phyloP scores from a whole-genome alignment of 345 rosid genomes.

The Theobroma cacao region DNA sequence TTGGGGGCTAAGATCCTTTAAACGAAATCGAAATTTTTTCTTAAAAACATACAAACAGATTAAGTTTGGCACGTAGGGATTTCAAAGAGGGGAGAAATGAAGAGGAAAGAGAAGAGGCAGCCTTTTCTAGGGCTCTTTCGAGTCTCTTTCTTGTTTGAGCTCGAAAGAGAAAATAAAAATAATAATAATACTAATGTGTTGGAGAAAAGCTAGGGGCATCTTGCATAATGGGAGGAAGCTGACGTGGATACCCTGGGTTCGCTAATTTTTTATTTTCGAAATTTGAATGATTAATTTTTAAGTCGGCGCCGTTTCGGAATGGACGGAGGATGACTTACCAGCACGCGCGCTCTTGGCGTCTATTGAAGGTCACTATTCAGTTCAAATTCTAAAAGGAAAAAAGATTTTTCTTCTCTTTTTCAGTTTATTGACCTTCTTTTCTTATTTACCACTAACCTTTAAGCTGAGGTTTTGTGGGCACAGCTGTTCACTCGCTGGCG shows the following conservation, averaged over 20 bases:
- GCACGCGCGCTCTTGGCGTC: background rate
- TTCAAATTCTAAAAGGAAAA: too few relatives aligned
- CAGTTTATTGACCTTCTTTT: too few relatives aligned
- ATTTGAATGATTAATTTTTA: background rate
- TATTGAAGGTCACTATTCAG: background rate
- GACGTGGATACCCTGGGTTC: background rate
- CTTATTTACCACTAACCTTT: too few relatives aligned
- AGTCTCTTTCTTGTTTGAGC: background rate
- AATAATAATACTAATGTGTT: background rate
- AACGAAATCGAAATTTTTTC: background rate
- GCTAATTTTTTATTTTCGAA: background rate
- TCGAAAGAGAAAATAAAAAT: background rate
- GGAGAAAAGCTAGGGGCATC: background rate
- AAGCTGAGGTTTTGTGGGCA: too few relatives aligned
- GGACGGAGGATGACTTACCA: background rate
- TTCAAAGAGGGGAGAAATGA: background rate
- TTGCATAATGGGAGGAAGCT: background rate
- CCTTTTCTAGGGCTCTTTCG: background rate
- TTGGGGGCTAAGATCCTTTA: background rate
- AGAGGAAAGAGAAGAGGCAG: background rate
- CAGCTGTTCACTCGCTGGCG: too few relatives aligned
- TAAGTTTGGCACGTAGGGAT: background rate
- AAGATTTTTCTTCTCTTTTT: background rate
- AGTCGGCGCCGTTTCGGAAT: background rate
- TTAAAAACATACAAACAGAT: background rate